phyloP scores from a whole-genome alignment of 1,139 yeast genomes.

The Kurtzmaniella quercitrusa region DNA sequence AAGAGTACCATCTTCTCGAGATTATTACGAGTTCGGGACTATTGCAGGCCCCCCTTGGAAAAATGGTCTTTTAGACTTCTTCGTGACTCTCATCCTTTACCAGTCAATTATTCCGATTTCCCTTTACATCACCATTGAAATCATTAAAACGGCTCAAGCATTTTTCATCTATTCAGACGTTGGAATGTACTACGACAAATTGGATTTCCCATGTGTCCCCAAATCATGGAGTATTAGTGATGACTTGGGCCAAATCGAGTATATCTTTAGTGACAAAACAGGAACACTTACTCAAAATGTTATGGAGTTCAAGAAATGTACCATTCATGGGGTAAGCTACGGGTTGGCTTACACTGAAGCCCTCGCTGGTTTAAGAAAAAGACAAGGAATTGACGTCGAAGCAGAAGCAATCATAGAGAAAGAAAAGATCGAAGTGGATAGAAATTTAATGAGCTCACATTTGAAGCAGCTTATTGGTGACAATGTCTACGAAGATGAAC shows the following conservation, averaged over 20 bases:
- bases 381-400: constrained; percentile 68
- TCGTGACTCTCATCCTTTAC: constrained; percentile 84
- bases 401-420: constrained; percentile 40
- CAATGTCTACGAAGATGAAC: constrained; percentile 34
- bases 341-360: constrained; percentile 98
- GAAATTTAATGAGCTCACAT: constrained; percentile 30
- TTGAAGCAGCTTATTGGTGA: constrained; percentile 18
- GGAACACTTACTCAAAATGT: constrained; percentile 96
- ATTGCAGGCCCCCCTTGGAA: constrained; percentile 47
- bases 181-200: constrained; percentile 75
- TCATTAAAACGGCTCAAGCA: constrained; percentile 91
- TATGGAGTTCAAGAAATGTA: constrained; percentile 94
- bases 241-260: constrained; percentile 95
- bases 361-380: constrained; percentile 82
- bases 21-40: constrained; percentile 46
- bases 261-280: constrained; percentile 92
- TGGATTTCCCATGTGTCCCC: constrained; percentile 94
- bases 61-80: constrained; percentile 59
- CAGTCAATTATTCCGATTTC: constrained; percentile 95
- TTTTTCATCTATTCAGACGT: constrained; percentile 87
- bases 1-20: constrained; percentile 30
- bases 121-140: constrained; percentile 88
- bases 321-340: constrained; percentile 81
- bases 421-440: constrained; percentile 35
- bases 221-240: constrained; percentile 97